Base-by-base conservation (phyloP, 805 yeast species). In the Ogataea paradorogensis region DNA sequence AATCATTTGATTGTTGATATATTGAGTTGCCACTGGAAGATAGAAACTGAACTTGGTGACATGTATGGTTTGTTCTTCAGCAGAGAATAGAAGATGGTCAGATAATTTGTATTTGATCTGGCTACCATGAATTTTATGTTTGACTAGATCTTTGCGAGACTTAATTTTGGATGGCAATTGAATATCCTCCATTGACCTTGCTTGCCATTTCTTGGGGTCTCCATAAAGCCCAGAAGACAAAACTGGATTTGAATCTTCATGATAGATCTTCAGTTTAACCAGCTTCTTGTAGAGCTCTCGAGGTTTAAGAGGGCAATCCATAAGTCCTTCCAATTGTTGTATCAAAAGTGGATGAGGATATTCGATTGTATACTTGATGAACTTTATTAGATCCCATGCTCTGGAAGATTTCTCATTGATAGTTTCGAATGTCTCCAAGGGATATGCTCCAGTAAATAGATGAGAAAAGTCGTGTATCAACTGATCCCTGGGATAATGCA, bases 261-360 rank as follows among this genome's bases (percentile, higher is more conserved):
- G 15, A 33, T 49, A 58, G 9, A 57, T 41, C 1, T 43, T 55
- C 22, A 45, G 33, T 7, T 32, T 38, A 1, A 38, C 35, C 25
- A 58, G 40, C 25, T 28, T 48, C 4, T 40, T 35, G 31, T 35
- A 52, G 15, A 57, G 48, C 13, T 30, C 31, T 20, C 29, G 37
- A 6, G 58, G 44, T 15, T 30, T 38, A 4, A 33, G 35, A 5
- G 37, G 36, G 9, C 44, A 37, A 8, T 34, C 45, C 7, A 62
- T 26, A 4, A 52, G 28, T 15, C 30, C n/a, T 10, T n/a, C 6
- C 10, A 61, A 26, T 33, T 51, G 48, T 0, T 29, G 14, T 3
- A 47, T 24, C 7, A 65, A 26, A 7, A 29, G 30, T 2, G 50
- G 46, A 51, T 65, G 64, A 10, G 69, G 68, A 40, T 64, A 53